Evolutionary conservation across 2,329 filamentous ascomycete genomes (phyloP), one percentile per base, ranked within the genome.

Genomic region (Clonostachys sp.): DNA sequence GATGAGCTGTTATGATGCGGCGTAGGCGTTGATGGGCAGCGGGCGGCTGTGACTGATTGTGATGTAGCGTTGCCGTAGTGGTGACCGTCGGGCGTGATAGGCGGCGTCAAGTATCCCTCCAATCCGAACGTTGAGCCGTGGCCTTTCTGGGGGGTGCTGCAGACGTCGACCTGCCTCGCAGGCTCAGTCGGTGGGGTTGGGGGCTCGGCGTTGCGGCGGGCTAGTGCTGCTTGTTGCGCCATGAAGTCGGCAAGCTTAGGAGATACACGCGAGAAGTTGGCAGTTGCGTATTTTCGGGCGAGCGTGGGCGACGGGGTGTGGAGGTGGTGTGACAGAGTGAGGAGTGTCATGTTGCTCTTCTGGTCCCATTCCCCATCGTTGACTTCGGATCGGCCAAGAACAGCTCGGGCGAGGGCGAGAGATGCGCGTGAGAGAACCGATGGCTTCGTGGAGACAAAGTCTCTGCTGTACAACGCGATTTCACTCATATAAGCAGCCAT

Each of bases 401-500:
- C 90, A 62, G 89, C 92, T 53, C 91, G 80, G 38, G 92, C 86
- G 39, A 99, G 80, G 46, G 90, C 90, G 48, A 97, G 76, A 12
- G 91, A 90, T 41, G 91, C 87, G 55, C 90, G 81, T 41, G 94
- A 91, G 78, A 99, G 89, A 54, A 91, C 86, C 0, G 92, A 96
- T 17, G 94, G 91, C 61, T 87, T 87, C 48, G 87, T 91, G 14
- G 91, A 94, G 52, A 99, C 91, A 60, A 99, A 99, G 55, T 97
- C 94, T 61, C 92, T 88, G 74, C 97, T 90, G 71, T 96, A 99
- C 40, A 97, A 77, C 42, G 91, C 89, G 59, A 97, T 92, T 72
- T 99, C 94, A 62, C 89, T 86, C 52, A 99, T 87, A 74, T 97
- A 99, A 53, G 88, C 80, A 16, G 91, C 85, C 88, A 99, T 92